Conservation (phyloP, 306 rosid genomes). For the Trichosanthes cucumerina region DNA sequence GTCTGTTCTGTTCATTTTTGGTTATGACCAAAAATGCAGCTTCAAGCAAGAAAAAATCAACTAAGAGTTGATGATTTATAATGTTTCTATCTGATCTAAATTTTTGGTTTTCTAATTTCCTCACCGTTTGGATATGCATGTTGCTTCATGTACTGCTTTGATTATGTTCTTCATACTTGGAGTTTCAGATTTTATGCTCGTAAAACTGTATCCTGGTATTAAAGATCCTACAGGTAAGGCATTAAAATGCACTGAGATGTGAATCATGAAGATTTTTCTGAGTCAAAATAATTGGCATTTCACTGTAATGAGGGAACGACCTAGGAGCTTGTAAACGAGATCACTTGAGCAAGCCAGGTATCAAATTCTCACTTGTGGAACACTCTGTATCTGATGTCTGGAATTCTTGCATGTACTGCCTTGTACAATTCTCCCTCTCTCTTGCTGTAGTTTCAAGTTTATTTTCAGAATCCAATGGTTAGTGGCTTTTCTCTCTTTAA, state of each 20-base stretch:
- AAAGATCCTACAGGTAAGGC: not conserved
- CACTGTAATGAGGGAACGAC: not conserved
- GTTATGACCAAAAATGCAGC: not conserved
- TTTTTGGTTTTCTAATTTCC: not conserved
- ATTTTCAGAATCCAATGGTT: not conserved
- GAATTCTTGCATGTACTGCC: not conserved
- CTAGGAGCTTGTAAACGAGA: not conserved
- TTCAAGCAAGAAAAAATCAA: not conserved
- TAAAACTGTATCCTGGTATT: not conserved
- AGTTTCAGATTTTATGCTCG: not conserved
- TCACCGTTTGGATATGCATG: too few relatives aligned
- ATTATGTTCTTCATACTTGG: not conserved
- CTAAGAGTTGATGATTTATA: not conserved
- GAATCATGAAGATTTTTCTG: not conserved
- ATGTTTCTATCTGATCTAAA: not conserved
- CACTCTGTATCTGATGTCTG: not conserved
- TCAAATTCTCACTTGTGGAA: not conserved
- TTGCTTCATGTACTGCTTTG: not conserved
- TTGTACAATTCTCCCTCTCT: not conserved
- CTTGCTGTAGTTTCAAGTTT: not conserved
- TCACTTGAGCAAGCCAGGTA: not conserved
- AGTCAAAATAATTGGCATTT: not conserved
- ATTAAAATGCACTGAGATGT: not conserved
- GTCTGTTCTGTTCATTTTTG: not conserved
- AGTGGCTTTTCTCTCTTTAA: not conserved